These are phyloP conservation scores for Hyaloscypha bicolor DNA, from an alignment of 495 filamentous ascomycete species.

Conservation along the genomic window DNA sequence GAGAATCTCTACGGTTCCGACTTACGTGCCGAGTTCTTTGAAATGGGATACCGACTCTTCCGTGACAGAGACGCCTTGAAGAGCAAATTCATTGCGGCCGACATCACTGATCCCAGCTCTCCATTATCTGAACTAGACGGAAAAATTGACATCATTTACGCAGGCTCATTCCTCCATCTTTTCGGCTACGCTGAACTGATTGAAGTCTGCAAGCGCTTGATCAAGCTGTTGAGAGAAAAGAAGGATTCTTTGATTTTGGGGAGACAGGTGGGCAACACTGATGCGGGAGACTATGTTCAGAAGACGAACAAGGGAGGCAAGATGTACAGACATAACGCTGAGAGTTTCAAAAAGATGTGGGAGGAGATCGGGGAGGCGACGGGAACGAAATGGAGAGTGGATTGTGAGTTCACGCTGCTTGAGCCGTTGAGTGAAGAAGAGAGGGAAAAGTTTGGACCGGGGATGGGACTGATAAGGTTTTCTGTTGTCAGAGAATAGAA, in stretches of 20 bases:
- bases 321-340: constrained; percentile 49
- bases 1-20: constrained; percentile 50
- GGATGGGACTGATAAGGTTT: constrained; percentile 8
- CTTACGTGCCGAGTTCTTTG: constrained; percentile 47
- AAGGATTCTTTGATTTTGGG: constrained; percentile 51
- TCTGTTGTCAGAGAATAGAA: constrained; percentile 6
- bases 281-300: constrained; percentile 35
- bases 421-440: constrained; percentile 5
- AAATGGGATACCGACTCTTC: constrained; percentile 57
- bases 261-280: constrained; percentile 43
- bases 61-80: constrained; percentile 45
- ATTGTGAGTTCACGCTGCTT: not conserved
- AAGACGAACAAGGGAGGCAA: constrained; percentile 24
- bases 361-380: constrained; percentile 47
- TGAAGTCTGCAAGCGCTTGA: constrained; percentile 45
- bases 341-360: constrained; percentile 55
- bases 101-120: constrained; percentile 52
- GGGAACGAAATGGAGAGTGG: constrained; percentile 42
- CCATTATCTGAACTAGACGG: constrained; percentile 40
- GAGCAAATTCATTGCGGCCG: constrained; percentile 47
- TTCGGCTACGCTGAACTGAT: constrained; percentile 57
- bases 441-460: not conserved
- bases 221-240: constrained; percentile 44
- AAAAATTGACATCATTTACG: constrained; percentile 57
- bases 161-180: constrained; percentile 60